phyloP scores from a whole-genome alignment of 2,329 filamentous ascomycete species.

The Plenodomus lindquistii region DNA sequence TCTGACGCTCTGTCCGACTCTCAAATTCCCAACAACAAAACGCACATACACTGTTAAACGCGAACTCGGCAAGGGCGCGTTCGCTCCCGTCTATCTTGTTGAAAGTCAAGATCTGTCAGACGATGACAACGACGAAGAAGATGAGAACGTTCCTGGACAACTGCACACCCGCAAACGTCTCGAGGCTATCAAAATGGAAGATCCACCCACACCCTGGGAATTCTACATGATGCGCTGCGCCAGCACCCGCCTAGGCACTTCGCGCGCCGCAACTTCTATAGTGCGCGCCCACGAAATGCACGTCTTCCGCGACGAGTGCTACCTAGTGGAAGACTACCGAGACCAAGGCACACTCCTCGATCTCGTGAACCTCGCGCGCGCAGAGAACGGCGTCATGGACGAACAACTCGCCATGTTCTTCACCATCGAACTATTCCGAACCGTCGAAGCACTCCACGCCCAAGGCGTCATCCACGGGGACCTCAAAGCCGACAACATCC shows the following conservation, averaged over 20 bases:
- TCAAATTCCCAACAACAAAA: constrained; percentile 68
- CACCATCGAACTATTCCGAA: constrained; percentile 85
- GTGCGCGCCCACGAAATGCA: constrained; percentile 88
- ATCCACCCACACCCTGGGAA: constrained; percentile 87
- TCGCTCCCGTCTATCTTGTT: constrained; percentile 91
- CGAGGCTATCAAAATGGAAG: constrained; percentile 94
- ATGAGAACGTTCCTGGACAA: constrained; percentile 50
- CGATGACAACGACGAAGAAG: constrained; percentile 36
- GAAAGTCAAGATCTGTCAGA: constrained; percentile 66
- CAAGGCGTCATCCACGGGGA: constrained; percentile 87
- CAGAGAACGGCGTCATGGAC: constrained; percentile 78
- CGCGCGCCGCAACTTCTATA: constrained; percentile 74
- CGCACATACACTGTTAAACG: constrained; percentile 77
- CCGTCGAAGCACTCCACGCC: constrained; percentile 81
- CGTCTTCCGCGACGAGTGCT: constrained; percentile 86
- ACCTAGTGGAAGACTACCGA: constrained; percentile 84
- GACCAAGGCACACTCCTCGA: constrained; percentile 93
- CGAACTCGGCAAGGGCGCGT: constrained; percentile 90
- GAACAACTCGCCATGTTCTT: constrained; percentile 95
- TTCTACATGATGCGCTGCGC: constrained; percentile 92
- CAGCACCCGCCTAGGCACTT: constrained; percentile 73
- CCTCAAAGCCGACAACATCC: constrained; percentile 92
- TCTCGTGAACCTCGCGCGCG: constrained; percentile 82
- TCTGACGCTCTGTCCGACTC: constrained; percentile 62
- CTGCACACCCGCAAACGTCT: constrained; percentile 67